Evolutionary conservation across 2,329 filamentous ascomycete species (phyloP).

Genomic region (Aspergillus hiratsukae): DNA sequence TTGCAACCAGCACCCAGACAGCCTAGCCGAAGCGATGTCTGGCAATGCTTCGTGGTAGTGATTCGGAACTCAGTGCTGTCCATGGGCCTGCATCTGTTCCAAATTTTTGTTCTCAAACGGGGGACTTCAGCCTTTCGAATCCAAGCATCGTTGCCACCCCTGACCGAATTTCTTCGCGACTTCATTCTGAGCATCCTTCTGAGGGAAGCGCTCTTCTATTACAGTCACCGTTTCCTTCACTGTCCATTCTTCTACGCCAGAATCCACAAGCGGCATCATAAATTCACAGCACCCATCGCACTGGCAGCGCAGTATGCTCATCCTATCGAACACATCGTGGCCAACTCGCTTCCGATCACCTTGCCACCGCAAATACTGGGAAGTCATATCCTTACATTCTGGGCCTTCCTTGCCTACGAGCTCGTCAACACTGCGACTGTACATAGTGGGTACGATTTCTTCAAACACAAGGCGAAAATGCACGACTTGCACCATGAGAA

Average conservation of each 20-base stretch:
- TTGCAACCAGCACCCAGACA: slow-evolving; percentile 51
- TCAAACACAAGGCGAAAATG: slow-evolving; percentile 41
- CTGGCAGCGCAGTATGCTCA: slow-evolving; percentile 56
- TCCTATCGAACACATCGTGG: slow-evolving; percentile 53
- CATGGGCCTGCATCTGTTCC: slow-evolving; percentile 28
- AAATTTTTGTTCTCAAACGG: slow-evolving; percentile 15
- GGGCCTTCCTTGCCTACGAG: slow-evolving; percentile 47
- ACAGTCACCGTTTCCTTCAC: slow-evolving; percentile 52
- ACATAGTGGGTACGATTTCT: slow-evolving; percentile 57
- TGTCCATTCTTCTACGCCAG: slow-evolving; percentile 44
- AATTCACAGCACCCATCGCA: slow-evolving; percentile 53
- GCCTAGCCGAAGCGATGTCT: slow-evolving; percentile 44
- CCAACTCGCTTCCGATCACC: slow-evolving; percentile 51
- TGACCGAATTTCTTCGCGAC: slow-evolving; percentile 37
- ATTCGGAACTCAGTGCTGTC: slow-evolving; percentile 47
- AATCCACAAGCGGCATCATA: slow-evolving; percentile 56
- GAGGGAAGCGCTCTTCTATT: slow-evolving; percentile 55
- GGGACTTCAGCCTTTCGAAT: slow-evolving; percentile 37
- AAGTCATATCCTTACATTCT: slow-evolving; percentile 51
- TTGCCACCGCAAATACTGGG: slow-evolving; percentile 46
- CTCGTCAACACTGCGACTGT: slow-evolving; percentile 52
- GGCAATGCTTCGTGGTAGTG: slow-evolving; percentile 43
- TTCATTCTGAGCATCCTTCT: slow-evolving; percentile 39
- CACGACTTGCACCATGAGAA: slow-evolving; percentile 58
- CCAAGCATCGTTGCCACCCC: slow-evolving; percentile 33